A percentile compares a stretch with the other conserved stretches of the same genome.
phyloP scores from a whole-genome alignment of 2,329 filamentous ascomycete species.

The Aspergillus flavus region DNA sequence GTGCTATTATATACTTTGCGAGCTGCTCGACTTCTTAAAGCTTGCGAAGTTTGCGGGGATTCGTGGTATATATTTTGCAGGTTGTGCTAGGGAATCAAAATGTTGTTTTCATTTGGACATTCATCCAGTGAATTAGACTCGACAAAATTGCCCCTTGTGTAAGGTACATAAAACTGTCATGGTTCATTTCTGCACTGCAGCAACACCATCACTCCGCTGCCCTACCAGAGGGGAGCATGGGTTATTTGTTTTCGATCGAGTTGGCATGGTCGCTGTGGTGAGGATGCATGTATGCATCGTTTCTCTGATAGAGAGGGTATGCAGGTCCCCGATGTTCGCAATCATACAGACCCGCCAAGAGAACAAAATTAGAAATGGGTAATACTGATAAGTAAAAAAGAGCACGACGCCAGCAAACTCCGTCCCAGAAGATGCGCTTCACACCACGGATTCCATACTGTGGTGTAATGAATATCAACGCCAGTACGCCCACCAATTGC shows the following conservation, averaged over 20 bases:
- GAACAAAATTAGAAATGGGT: background rate
- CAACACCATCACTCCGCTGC: background rate
- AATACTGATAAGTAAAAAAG: background rate
- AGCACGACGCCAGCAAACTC: background rate
- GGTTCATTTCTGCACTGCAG: background rate
- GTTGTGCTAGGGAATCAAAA: background rate
- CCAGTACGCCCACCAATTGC: slow-evolving; percentile 3
- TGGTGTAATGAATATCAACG: slow-evolving; percentile 4
- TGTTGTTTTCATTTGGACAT: background rate
- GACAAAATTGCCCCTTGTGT: background rate
- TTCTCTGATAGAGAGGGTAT: background rate
- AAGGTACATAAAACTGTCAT: background rate
- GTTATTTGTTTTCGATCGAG: background rate
- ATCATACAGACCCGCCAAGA: background rate
- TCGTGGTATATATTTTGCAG: background rate
- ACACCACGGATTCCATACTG: background rate
- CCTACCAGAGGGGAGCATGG: background rate
- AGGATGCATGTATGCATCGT: background rate
- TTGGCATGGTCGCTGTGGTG: background rate
- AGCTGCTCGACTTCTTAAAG: background rate
- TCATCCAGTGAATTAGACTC: background rate
- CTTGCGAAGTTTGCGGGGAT: background rate
- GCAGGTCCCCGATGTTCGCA: background rate
- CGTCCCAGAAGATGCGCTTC: background rate
- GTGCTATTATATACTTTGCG: background rate